phyloP scores from a whole-genome alignment of 2,329 filamentous ascomycete species.

The Lachnellula arida region DNA sequence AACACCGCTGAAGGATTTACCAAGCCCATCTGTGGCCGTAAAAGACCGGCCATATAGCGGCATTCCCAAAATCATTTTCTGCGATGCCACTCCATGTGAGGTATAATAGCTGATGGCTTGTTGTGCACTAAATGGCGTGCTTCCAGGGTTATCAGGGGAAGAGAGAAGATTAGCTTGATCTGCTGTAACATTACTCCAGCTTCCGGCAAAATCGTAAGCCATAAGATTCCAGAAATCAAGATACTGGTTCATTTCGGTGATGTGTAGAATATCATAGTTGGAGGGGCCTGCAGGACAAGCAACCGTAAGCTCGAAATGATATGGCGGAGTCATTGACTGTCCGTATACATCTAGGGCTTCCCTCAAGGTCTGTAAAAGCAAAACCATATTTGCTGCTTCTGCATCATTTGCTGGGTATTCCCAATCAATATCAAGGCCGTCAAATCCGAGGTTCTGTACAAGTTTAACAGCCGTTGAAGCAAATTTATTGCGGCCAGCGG shows the following conservation, averaged over 20 bases:
- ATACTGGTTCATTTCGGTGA: conserved; percentile 41
- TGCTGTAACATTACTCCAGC: conserved; percentile 16
- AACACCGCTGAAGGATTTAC: conserved; percentile 55
- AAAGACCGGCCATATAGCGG: conserved; percentile 75
- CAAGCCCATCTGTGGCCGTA: conserved; percentile 57
- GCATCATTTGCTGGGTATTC: conserved; percentile 19
- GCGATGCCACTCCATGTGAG: conserved; percentile 51
- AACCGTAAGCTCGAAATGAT: conserved; percentile 50
- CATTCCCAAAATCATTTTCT: conserved; percentile 72
- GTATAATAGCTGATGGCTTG: conserved; percentile 61
- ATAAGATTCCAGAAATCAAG: conserved; percentile 59
- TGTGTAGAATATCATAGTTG: conserved; percentile 44
- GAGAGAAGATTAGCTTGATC: conserved; percentile 68
- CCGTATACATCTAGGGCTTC: conserved; percentile 44
- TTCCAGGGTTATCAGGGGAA: conserved; percentile 45
- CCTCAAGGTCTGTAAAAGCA: conserved; percentile 23
- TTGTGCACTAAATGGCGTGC: conserved; percentile 66
- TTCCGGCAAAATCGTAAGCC: conserved; percentile 54
- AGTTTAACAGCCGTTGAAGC: conserved; percentile 12
- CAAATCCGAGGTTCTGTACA: conserved; percentile 16
- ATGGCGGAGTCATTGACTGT: conserved; percentile 40
- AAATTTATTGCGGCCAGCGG: conserved; percentile 34
- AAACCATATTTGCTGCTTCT: conserved; percentile 21
- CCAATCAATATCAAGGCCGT: conserved; percentile 22
- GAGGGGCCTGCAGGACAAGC: conserved; percentile 45